Evolutionary conservation across 352 stramenopile genomes (phyloP).

Genomic region (Phytophthora sp.): DNA sequence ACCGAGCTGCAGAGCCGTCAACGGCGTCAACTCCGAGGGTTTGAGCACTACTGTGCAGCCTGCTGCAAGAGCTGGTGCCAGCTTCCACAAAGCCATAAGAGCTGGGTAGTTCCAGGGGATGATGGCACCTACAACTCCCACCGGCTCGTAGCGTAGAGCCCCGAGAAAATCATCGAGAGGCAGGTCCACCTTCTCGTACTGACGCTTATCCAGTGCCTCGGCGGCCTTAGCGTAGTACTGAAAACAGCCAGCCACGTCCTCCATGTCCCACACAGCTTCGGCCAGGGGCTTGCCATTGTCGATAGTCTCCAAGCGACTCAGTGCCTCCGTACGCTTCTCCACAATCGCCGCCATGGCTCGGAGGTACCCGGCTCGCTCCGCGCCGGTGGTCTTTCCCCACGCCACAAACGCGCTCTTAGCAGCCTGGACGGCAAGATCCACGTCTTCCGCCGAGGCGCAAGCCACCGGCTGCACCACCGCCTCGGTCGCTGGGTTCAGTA

Average conservation of each 20-base stretch:
- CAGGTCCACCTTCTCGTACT: constrained; percentile 56
- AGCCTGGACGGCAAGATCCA: constrained; percentile 57
- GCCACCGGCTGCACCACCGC: constrained; percentile 61
- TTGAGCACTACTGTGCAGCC: constrained; percentile 88
- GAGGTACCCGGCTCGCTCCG: constrained; percentile 40
- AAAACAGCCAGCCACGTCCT: constrained; percentile 64
- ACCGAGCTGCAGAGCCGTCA: constrained; percentile 82
- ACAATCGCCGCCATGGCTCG: constrained; percentile 29
- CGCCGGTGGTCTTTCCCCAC: constrained; percentile 55
- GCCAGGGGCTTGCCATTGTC: constrained; percentile 70
- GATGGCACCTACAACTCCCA: constrained; percentile 71
- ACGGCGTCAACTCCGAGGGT: constrained; percentile 90
- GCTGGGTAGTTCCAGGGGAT: constrained; percentile 52
- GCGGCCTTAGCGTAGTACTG: constrained; percentile 35
- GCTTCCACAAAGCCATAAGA: constrained; percentile 75
- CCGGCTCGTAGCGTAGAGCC: constrained; percentile 64
- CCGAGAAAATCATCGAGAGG: constrained; percentile 56
- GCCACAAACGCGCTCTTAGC: constrained; percentile 50
- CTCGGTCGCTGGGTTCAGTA: constrained; percentile 65
- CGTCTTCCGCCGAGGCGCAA: constrained; percentile 46
- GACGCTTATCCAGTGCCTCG: constrained; percentile 41
- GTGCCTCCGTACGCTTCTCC: constrained; percentile 26
- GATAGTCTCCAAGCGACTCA: constrained; percentile 69
- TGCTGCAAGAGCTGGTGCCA: constrained; percentile 88
- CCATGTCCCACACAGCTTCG: constrained; percentile 75